phyloP scores from a whole-genome alignment of 305 asterid genomes.

The Solanum aculeatissimum region DNA sequence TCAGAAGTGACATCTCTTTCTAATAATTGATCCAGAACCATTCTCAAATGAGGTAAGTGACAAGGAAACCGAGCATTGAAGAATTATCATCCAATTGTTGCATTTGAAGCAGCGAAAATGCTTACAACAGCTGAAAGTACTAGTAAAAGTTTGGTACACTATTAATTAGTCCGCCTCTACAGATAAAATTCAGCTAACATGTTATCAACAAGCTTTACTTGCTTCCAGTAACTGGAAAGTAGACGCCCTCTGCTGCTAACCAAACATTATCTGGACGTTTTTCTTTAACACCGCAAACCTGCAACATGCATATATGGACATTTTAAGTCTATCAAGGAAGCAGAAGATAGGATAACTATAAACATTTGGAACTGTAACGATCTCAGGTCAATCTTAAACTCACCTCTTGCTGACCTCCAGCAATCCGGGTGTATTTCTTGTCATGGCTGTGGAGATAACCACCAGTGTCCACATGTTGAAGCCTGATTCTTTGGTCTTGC shows the following conservation, averaged over 20 bases:
- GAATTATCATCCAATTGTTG: neutral
- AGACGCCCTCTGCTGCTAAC: conserved; percentile 95
- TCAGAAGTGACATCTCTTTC: neutral
- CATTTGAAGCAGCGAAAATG: neutral
- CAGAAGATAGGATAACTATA: neutral
- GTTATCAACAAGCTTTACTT: conserved; percentile 18
- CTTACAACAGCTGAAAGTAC: neutral
- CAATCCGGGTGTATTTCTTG: conserved; percentile 90
- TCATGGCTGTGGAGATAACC: conserved; percentile 97
- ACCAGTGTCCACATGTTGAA: conserved; percentile 74
- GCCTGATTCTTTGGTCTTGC: conserved; percentile 91
- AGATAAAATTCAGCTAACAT: neutral
- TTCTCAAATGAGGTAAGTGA: neutral
- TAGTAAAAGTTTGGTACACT: neutral
- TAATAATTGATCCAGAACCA: neutral
- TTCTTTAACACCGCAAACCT: conserved; percentile 85
- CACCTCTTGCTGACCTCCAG: conserved; percentile 99
- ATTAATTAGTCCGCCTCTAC: neutral
- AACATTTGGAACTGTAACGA: neutral
- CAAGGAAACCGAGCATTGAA: neutral
- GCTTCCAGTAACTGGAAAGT: conserved; percentile 57
- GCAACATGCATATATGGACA: conserved; percentile 12
- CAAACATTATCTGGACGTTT: conserved; percentile 80
- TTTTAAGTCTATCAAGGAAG: neutral
- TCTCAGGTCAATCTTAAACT: neutral